These are phyloP conservation scores for Juncus effusus DNA, from an alignment of 176 grass and related monocot species.

Conservation along the genomic window DNA sequence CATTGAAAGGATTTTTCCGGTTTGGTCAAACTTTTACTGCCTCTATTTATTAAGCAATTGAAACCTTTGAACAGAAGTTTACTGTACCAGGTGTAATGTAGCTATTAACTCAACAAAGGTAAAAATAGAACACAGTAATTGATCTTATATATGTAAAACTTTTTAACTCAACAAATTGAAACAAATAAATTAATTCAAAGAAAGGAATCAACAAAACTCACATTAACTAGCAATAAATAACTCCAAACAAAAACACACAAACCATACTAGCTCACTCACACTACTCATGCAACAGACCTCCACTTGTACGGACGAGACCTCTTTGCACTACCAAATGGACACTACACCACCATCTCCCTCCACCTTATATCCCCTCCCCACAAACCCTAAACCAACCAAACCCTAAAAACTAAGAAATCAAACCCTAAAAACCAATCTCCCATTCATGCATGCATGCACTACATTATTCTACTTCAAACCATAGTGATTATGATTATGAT, in stretches of 20 bases:
- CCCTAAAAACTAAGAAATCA: background rate
- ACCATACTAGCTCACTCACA: background rate
- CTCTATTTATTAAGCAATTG: too few relatives aligned
- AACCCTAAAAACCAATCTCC: background rate
- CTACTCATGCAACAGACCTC: constrained; percentile 11
- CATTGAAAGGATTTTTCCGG: too few relatives aligned
- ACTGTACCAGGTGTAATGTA: too few relatives aligned
- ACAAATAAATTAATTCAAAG: too few relatives aligned
- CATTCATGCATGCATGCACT: background rate
- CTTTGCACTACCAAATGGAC: background rate
- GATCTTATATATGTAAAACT: too few relatives aligned
- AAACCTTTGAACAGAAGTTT: too few relatives aligned
- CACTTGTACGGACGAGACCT: background rate
- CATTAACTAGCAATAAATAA: background rate
- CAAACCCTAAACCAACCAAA: constrained; percentile 13
- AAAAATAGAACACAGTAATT: too few relatives aligned
- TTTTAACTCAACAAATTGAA: too few relatives aligned
- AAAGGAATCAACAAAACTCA: background rate
- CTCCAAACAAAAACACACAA: constrained; percentile 18
- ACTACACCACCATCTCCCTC: background rate
- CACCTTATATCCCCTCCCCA: background rate
- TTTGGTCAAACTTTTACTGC: too few relatives aligned
- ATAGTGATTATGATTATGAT: constrained; percentile 22
- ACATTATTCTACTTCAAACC: constrained; percentile 12
- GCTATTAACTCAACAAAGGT: too few relatives aligned